Evolutionary conservation across 1,139 yeast genomes (phyloP).

Genomic region (Suhomyces wounanorum): DNA sequence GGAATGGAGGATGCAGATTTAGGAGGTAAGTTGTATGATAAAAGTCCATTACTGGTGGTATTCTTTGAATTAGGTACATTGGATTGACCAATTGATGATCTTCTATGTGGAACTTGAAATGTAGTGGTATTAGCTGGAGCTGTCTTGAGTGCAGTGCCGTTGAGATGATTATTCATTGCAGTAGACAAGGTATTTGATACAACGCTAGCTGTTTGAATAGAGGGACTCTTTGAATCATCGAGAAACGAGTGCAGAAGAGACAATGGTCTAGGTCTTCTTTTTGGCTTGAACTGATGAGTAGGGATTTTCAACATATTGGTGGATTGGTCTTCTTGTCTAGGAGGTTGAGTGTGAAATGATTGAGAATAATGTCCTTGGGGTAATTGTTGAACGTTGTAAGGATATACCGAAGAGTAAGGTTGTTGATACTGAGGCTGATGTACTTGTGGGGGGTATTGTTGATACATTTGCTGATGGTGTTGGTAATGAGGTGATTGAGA

Average conservation of each 20-base stretch:
- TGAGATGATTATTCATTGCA: slow-evolving; percentile 3
- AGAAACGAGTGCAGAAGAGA: slow-evolving; percentile 38
- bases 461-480: slow-evolving; percentile 7
- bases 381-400: slow-evolving; percentile 2
- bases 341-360: slow-evolving; percentile 1
- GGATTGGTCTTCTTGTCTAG: slow-evolving; percentile 1
- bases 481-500: slow-evolving; percentile 20
- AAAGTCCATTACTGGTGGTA: background rate
- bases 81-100: slow-evolving; percentile 1
- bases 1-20: slow-evolving; percentile 18
- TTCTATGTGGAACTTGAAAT: slow-evolving; percentile 11
- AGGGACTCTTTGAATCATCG: slow-evolving; percentile 12
- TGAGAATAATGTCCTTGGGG: background rate
- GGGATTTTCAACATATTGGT: slow-evolving; percentile 25
- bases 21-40: slow-evolving; percentile 7
- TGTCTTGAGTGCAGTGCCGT: slow-evolving; percentile 17
- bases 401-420: slow-evolving; percentile 14
- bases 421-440: slow-evolving; percentile 8
- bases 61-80: background rate
- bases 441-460: background rate
- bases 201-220: slow-evolving; percentile 9
- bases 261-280: slow-evolving; percentile 46
- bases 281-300: slow-evolving; percentile 38
- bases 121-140: slow-evolving; percentile 23
- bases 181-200: slow-evolving; percentile 4